Percentiles rank a stretch among this genome's conserved stretches.
These are phyloP conservation scores for Carallia pectinifolia DNA, from an alignment of 345 rosid species.

Conservation along the genomic window DNA sequence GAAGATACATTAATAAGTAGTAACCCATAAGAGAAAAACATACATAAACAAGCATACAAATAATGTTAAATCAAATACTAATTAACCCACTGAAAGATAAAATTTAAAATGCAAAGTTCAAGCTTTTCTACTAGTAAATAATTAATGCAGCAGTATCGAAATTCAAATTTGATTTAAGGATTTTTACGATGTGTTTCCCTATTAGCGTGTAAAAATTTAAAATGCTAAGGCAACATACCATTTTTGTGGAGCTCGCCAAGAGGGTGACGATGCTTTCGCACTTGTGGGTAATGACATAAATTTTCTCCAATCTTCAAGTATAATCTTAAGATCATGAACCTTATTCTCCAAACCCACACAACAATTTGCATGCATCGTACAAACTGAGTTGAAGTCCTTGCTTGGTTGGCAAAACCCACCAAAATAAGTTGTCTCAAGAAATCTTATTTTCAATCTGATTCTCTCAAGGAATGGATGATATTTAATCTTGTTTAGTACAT, in stretches of 20 bases:
- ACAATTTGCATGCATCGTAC: constrained; percentile 89
- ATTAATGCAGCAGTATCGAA: no score
- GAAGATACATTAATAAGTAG: no score
- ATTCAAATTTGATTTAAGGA: no score
- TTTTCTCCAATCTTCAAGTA: constrained; percentile 63
- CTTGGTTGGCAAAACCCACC: constrained; percentile 72
- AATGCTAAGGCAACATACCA: constrained; percentile 20
- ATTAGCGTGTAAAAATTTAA: neutral
- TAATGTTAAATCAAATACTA: neutral
- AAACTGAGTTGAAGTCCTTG: constrained; percentile 52
- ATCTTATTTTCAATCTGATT: constrained; percentile 49
- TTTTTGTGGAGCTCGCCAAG: constrained; percentile 63
- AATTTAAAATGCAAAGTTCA: neutral
- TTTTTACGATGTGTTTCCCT: no score
- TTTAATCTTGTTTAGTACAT: constrained; percentile 72
- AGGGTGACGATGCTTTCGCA: constrained; percentile 16
- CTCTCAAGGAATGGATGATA: constrained; percentile 25
- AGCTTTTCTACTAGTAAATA: no score
- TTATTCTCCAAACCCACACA: constrained; percentile 63
- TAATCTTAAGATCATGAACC: constrained; percentile 50
- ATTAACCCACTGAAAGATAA: neutral
- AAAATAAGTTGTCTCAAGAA: constrained; percentile 58
- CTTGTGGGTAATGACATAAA: constrained; percentile 30
- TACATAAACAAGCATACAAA: neutral
- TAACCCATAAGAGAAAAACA: no score